Evolutionary conservation across 164 flowering plant species (phyloP).

Genomic region (Stephania cephalantha): DNA sequence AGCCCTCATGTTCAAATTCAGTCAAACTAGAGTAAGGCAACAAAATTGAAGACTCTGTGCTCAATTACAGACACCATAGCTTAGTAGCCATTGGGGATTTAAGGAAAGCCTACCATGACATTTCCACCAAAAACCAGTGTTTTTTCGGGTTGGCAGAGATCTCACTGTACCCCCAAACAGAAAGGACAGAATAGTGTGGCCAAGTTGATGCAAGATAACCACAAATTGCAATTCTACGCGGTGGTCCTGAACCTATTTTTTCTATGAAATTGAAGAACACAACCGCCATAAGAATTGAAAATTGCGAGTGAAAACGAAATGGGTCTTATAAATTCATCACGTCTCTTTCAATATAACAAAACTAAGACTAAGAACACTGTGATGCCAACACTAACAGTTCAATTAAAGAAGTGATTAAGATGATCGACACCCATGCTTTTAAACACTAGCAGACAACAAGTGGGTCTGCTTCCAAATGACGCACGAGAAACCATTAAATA

Average conservation of each 20-base stretch:
- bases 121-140: background rate
- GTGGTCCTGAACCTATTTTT: slow-evolving; percentile 26
- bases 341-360: slow-evolving; percentile 21
- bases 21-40: background rate
- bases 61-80: background rate
- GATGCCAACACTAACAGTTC: slow-evolving; percentile 11
- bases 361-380: slow-evolving; percentile 4
- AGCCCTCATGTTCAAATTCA: slow-evolving; percentile 37
- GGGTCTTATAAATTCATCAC: slow-evolving; percentile 10
- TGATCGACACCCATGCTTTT: background rate
- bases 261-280: slow-evolving; percentile 5
- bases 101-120: background rate
- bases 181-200: slow-evolving; percentile 29
- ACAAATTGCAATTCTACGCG: slow-evolving; percentile 38
- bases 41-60: background rate
- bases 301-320: slow-evolving; percentile 10
- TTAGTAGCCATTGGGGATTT: slow-evolving; percentile 2
- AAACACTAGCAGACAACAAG: background rate
- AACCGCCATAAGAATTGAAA: slow-evolving; percentile 14
- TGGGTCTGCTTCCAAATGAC: background rate
- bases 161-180: slow-evolving; percentile 28
- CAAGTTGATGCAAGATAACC: slow-evolving; percentile 31
- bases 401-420: background rate
- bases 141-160: slow-evolving; percentile 13
- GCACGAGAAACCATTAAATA: background rate